A percentile compares a stretch with the other conserved stretches of the same genome.
Evolutionary conservation across 1,284 basidiomycete species (phyloP).

Genomic region (Sanguinoderma infundibulare): DNA sequence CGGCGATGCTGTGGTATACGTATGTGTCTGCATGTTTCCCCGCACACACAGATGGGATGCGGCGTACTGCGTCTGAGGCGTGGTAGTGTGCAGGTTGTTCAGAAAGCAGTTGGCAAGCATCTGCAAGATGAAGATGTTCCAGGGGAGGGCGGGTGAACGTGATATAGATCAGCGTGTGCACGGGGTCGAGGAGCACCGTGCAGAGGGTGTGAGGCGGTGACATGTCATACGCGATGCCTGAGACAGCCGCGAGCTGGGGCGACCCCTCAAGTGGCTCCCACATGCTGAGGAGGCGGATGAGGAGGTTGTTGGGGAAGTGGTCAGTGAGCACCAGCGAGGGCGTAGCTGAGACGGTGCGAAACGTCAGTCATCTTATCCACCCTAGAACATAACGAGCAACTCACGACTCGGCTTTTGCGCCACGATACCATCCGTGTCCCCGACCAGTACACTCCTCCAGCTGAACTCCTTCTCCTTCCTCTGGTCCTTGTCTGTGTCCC

Average conservation of each 20-base stretch:
- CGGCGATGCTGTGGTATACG: constrained; percentile 3
- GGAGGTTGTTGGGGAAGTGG: constrained; percentile 91
- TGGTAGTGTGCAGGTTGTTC: no score
- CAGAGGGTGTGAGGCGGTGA: constrained; percentile 93
- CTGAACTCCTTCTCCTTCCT: constrained; percentile 81
- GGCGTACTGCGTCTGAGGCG: constrained; percentile 16
- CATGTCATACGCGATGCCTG: constrained; percentile 98
- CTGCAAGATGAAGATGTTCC: constrained; percentile 96
- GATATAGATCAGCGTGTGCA: constrained; percentile 94
- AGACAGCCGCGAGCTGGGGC: constrained; percentile 88
- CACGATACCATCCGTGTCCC: constrained; percentile 48
- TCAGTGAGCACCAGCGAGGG: constrained; percentile 91
- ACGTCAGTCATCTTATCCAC: neutral
- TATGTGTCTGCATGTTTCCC: no score
- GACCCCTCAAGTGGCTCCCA: constrained; percentile 99
- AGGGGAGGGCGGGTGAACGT: constrained; percentile 92
- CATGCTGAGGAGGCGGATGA: constrained; percentile 90
- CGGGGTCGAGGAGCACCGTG: constrained; percentile 87
- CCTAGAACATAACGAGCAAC: constrained; percentile 14
- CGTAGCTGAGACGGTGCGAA: constrained; percentile 7
- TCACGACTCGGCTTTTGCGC: constrained; percentile 62
- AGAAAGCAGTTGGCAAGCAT: no score
- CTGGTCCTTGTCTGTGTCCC: constrained; percentile 60
- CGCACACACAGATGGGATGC: neutral
- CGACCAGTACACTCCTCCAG: constrained; percentile 74